phyloP scores from a whole-genome alignment of 1,284 basidiomycete genomes.

The Golubevia pallescens region DNA sequence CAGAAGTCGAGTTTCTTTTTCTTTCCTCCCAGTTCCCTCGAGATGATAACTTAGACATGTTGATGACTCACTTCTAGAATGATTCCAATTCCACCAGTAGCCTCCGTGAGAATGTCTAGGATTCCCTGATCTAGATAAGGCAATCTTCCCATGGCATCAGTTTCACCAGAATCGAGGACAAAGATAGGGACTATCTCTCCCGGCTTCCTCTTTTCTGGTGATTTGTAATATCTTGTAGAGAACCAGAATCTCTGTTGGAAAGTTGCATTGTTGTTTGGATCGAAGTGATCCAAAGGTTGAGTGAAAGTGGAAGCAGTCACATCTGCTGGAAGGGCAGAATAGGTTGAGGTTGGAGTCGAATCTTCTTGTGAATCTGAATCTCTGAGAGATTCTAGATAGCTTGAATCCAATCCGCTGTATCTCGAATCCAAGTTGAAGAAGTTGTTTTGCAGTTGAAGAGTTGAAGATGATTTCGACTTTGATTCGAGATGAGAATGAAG shows the following conservation, averaged over 20 bases:
- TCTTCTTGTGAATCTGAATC: too few species aligned
- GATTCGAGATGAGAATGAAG: neutral
- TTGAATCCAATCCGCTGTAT: too few species aligned
- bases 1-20: neutral
- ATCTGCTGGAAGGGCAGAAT: neutral
- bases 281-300: conserved; percentile 58
- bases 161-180: conserved; percentile 54
- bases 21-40: neutral
- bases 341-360: too few species aligned
- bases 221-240: conserved; percentile 38
- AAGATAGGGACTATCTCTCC: conserved; percentile 43
- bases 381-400: too few species aligned
- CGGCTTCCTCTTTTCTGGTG: conserved; percentile 20
- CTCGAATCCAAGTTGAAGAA: too few species aligned
- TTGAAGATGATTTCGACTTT: conserved; percentile 1
- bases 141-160: conserved; percentile 22
- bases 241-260: conserved; percentile 59
- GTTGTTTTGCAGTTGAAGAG: too few species aligned
- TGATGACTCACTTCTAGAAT: conserved; percentile 30
- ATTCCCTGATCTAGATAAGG: conserved; percentile 46
- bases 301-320: conserved; percentile 12
- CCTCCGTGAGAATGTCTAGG: conserved; percentile 42
- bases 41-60: neutral
- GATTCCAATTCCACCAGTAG: conserved; percentile 49
- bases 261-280: conserved; percentile 32